Conservation (phyloP, 2,329 filamentous ascomycete genomes). For the Sporothrix euskadiensis region DNA sequence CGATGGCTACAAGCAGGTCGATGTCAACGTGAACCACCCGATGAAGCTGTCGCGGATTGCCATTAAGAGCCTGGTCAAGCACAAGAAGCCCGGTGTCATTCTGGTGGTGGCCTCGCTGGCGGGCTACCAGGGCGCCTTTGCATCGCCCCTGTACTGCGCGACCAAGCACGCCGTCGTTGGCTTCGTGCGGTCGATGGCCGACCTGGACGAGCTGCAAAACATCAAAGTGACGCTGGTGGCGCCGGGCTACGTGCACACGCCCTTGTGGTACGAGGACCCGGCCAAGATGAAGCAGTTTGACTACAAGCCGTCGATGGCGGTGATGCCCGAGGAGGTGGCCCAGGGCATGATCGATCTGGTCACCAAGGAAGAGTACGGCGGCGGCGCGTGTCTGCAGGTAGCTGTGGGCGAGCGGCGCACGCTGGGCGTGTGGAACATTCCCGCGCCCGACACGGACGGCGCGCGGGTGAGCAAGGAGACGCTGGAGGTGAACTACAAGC, state of each 20-base stretch:
- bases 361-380: constrained; percentile 12
- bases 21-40: constrained; percentile 43
- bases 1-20: constrained; percentile 37
- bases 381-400: constrained; percentile 19
- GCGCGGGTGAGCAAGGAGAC: background rate
- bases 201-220: constrained; percentile 21
- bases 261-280: constrained; percentile 23
- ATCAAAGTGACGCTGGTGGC: constrained; percentile 23
- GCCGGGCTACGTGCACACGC: constrained; percentile 22
- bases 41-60: constrained; percentile 45
- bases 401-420: constrained; percentile 12
- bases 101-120: constrained; percentile 40
- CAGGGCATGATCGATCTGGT: constrained; percentile 19
- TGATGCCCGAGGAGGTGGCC: constrained; percentile 20
- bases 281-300: constrained; percentile 25
- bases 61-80: constrained; percentile 37
- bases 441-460: constrained; percentile 1
- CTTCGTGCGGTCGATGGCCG: constrained; percentile 41
- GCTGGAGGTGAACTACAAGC: constrained; percentile 18
- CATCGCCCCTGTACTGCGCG: constrained; percentile 41
- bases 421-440: constrained; percentile 23
- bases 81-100: constrained; percentile 42
- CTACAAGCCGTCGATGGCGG: background rate
- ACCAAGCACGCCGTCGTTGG: constrained; percentile 45
- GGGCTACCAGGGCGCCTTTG: constrained; percentile 38